Evolutionary conservation across 129 eudicot genomes (phyloP), one percentile per base, ranked within the genome.

Genomic region (carrot (Daucus carota)): DNA sequence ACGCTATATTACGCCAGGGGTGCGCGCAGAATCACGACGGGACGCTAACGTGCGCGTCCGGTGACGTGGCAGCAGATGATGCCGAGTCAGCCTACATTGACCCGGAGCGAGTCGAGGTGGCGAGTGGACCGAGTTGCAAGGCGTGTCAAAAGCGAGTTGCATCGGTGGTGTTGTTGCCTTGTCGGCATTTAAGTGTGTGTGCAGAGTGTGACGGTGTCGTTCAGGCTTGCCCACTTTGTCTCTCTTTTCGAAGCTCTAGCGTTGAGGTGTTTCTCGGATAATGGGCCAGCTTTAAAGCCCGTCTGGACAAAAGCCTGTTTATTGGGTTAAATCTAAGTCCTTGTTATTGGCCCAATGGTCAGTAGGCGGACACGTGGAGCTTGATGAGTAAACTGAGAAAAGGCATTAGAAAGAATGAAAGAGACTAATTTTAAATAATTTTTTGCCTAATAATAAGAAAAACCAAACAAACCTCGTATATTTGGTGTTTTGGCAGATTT

Each of bases 151-250:
- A 78, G 72, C 87, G 92, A 73, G 87, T 79, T 15, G 96, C 92
- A 63, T 81, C 96, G 75, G 86, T 87, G 72, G 92, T 90, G 83
- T 33, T 90, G 81, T 70, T 90, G 38, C 96, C 96, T 76, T 90
- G 96, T 79, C 84, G 92, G 65, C 96, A 90, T 77, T 78, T 90
- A 24, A 82, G 92, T 60, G 82, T 90, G 75, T 90, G 96, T 78
- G 68, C 78, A 42, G 90, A 86, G 33, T 90, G 96, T 73, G 92
- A 86, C 80, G 85, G 78, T 31, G 86, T 90, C 74, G 90, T 85
- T 62, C 81, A 77, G 18, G 78, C 85, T 24, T 90, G 96, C 66
- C 96, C 96, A 11, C 75, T 82, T 9, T 90, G 96, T 52, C 84
- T 85, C 74, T 76, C 92, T 8, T 78, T 80, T n/a, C 63, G 89